Percentiles rank a stretch among this genome's conserved stretches.
phyloP scores from a whole-genome alignment of 371 early-diverging fungal genomes.

The Mortierella sp. region DNA sequence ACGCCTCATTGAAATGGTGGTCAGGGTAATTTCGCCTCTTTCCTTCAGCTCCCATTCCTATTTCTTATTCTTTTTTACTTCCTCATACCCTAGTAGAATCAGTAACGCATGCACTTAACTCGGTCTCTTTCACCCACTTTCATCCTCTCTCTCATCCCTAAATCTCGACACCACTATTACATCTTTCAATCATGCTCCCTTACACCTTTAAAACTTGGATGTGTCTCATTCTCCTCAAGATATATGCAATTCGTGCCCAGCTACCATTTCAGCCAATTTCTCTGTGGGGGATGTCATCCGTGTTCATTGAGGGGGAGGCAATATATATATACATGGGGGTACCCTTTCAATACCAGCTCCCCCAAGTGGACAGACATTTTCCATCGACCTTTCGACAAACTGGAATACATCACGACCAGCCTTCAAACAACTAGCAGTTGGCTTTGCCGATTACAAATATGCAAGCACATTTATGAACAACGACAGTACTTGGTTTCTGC shows the following conservation, averaged over 20 bases:
- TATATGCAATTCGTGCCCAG: background rate
- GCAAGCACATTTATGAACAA: slow-evolving; percentile 7
- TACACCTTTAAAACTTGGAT: too few species aligned
- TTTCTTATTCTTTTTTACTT: too few species aligned
- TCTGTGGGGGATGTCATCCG: background rate
- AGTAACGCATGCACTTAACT: too few species aligned
- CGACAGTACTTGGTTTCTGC: slow-evolving; percentile 21
- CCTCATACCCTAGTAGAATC: too few species aligned
- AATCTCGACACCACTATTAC: too few species aligned
- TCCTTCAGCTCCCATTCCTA: too few species aligned
- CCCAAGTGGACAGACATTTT: slow-evolving; percentile 19
- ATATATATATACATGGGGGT: slow-evolving; percentile 26
- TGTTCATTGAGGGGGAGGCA: slow-evolving; percentile 20
- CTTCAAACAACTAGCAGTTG: slow-evolving; percentile 3
- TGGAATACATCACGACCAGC: slow-evolving; percentile 20
- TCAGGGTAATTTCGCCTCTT: too few species aligned
- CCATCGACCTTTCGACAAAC: slow-evolving; percentile 27
- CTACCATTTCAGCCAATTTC: slow-evolving; percentile 8
- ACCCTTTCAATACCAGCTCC: background rate
- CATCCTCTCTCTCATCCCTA: too few species aligned
- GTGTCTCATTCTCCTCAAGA: too few species aligned
- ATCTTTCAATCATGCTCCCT: too few species aligned
- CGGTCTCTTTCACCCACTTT: too few species aligned
- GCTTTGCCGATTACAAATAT: slow-evolving; percentile 4
- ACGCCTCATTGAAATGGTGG: too few species aligned